Percentiles rank a stretch among this genome's conserved stretches.
Conservation (phyloP, 2,329 filamentous ascomycete species). For the Colletotrichum aenigma region DNA sequence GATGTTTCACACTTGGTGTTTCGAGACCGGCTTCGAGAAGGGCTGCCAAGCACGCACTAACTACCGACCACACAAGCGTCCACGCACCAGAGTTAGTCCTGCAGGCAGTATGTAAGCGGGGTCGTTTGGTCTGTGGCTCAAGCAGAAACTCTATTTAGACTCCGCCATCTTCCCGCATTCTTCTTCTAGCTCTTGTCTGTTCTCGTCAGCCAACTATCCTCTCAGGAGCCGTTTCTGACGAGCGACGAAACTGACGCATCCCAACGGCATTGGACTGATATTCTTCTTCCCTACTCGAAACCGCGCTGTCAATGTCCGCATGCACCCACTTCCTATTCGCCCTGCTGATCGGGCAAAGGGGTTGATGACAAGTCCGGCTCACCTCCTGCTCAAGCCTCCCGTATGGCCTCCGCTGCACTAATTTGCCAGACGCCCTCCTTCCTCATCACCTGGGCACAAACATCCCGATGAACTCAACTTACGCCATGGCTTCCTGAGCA, state of each 20-base stretch:
- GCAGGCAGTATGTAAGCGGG: neutral
- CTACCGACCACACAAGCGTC: neutral
- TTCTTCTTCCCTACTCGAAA: neutral
- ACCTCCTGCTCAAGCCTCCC: neutral
- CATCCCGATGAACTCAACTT: neutral
- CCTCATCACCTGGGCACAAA: neutral
- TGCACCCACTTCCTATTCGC: neutral
- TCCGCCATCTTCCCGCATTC: neutral
- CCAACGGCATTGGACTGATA: neutral
- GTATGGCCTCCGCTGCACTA: neutral
- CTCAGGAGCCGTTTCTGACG: neutral
- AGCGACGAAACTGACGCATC: neutral
- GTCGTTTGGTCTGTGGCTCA: neutral
- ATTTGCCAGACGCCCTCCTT: neutral
- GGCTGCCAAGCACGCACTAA: neutral
- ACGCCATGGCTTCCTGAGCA: neutral
- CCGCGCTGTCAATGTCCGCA: neutral
- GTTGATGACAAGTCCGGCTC: neutral
- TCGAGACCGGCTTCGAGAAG: conserved; percentile 15
- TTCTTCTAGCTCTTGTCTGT: neutral
- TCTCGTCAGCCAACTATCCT: neutral
- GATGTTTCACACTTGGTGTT: conserved; percentile 16
- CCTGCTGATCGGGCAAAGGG: neutral
- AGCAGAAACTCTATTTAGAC: conserved; percentile 16
- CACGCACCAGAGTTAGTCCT: neutral